These are phyloP conservation scores for Xylaria palmicola DNA, from an alignment of 495 filamentous ascomycete species.

Conservation along the genomic window DNA sequence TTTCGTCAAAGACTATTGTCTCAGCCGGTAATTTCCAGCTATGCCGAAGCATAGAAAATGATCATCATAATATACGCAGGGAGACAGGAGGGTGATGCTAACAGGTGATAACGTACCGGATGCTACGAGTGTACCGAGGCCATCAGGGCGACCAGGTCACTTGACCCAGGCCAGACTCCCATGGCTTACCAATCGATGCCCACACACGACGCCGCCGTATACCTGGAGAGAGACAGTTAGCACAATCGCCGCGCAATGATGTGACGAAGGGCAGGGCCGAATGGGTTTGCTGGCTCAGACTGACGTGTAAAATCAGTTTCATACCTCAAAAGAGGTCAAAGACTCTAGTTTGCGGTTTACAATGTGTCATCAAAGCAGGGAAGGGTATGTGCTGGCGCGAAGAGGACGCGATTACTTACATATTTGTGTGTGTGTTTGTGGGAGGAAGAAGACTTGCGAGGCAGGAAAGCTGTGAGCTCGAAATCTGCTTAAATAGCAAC, in stretches of 20 bases:
- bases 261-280: neutral
- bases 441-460: conserved; percentile 13
- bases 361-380: conserved; percentile 54
- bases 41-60: conserved; percentile 73
- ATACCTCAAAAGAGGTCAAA: conserved; percentile 88
- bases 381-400: neutral
- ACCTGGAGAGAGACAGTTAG: conserved; percentile 25
- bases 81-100: neutral
- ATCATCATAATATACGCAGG: conserved; percentile 65
- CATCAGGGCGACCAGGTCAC: neutral
- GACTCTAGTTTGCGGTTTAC: conserved; percentile 99
- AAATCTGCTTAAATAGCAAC: conserved; percentile 12
- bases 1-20: conserved; percentile 72
- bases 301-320: conserved; percentile 99
- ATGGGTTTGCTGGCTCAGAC: conserved; percentile 66
- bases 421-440: conserved; percentile 14
- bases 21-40: conserved; percentile 99
- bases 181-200: neutral
- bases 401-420: conserved; percentile 24
- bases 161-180: neutral
- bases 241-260: conserved; percentile 4
- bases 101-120: conserved; percentile 8
- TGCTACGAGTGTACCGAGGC: neutral
- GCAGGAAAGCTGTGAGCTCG: conserved; percentile 10
- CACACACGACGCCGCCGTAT: conserved; percentile 4